A percentile compares a stretch with the other conserved stretches of the same genome.
phyloP scores from a whole-genome alignment of 2,329 filamentous ascomycete species.

The Aspergillus pseudotamarii region DNA sequence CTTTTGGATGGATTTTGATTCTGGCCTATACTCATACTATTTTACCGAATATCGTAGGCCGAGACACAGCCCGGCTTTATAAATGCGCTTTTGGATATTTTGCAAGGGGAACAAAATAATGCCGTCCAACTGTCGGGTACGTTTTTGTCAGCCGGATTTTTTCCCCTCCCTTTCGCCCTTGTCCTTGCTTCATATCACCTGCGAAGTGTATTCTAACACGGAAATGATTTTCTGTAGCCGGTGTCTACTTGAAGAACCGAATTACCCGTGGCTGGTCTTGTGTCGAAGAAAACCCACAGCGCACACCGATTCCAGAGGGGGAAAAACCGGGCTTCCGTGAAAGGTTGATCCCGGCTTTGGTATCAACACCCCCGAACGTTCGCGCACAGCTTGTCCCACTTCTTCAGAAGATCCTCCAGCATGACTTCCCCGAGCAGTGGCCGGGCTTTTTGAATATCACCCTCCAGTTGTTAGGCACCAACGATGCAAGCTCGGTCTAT shows the following conservation, averaged over 20 bases:
- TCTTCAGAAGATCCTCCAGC: conserved; percentile 92
- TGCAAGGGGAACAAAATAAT: conserved; percentile 83
- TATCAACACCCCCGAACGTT: conserved; percentile 75
- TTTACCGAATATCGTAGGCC: conserved; percentile 59
- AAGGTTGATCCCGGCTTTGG: conserved; percentile 85
- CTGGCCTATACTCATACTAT: conserved; percentile 5
- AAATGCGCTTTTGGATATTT: conserved; percentile 85
- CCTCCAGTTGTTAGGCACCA: conserved; percentile 81
- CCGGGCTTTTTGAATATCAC: conserved; percentile 93
- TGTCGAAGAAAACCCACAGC: conserved; percentile 71
- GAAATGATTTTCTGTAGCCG: conserved; percentile 60
- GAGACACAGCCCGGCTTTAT: conserved; percentile 89
- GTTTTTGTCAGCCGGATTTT: conserved; percentile 37
- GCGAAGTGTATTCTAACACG: conserved; percentile 13
- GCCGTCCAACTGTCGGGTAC: conserved; percentile 86
- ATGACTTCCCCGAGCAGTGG: conserved; percentile 94
- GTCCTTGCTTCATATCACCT: not conserved
- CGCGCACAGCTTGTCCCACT: conserved; percentile 92
- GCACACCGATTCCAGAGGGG: conserved; percentile 78
- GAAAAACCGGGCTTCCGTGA: conserved; percentile 87
- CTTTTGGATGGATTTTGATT: conserved; percentile 12
- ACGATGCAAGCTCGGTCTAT: conserved; percentile 83
- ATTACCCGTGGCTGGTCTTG: conserved; percentile 89
- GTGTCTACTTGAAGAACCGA: conserved; percentile 97
- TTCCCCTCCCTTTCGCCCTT: conserved; percentile 8